A percentile compares a stretch with the other conserved stretches of the same genome.
phyloP scores from a whole-genome alignment of 768 basidiomycete species.

The Suillus luteus region DNA sequence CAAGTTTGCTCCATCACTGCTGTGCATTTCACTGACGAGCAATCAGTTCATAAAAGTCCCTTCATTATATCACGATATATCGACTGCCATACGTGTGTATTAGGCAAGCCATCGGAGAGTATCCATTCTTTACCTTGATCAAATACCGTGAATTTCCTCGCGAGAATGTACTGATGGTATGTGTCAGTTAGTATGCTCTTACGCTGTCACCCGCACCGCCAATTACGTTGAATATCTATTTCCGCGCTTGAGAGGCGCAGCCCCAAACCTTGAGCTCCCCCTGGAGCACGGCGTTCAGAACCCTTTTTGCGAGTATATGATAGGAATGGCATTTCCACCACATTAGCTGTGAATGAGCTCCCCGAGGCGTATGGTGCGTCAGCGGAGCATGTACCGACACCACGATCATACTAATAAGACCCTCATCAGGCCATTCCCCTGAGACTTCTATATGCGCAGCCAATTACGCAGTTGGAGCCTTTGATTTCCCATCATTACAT shows the following conservation, averaged over 20 bases:
- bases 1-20: background rate
- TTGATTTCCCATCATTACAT: slow-evolving; percentile 2
- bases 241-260: background rate
- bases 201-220: no score
- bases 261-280: background rate
- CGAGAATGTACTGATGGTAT: background rate
- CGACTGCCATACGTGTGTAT: background rate
- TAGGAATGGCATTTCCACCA: background rate
- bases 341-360: background rate
- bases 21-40: background rate
- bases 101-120: background rate
- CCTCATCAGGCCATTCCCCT: background rate
- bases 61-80: background rate
- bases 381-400: background rate
- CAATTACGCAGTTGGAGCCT: background rate
- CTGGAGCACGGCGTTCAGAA: background rate
- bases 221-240: background rate
- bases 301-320: background rate
- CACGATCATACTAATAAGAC: background rate
- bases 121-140: background rate
- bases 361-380: background rate
- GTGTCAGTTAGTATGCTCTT: background rate
- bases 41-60: background rate
- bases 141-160: background rate
- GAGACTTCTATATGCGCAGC: background rate